These are phyloP conservation scores for Lichtheimia ramosa DNA, from an alignment of 371 early-diverging fungal genomes.

Conservation along the genomic window DNA sequence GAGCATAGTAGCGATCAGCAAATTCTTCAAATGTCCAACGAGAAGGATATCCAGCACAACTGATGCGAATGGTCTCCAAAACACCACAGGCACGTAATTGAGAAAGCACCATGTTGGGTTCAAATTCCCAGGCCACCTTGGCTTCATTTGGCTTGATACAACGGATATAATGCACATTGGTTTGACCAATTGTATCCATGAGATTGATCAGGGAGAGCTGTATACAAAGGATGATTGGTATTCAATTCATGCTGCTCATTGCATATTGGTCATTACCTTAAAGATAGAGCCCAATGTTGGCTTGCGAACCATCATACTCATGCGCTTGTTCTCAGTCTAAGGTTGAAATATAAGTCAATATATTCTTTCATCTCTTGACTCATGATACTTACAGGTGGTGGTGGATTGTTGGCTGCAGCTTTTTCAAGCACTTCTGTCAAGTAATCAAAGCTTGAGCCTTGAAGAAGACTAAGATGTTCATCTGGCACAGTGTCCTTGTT, in stretches of 20 bases:
- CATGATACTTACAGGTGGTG: constrained; percentile 26
- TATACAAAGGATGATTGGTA: not conserved
- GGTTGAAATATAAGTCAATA: not conserved
- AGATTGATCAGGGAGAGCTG: constrained; percentile 79
- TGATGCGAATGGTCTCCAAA: constrained; percentile 98
- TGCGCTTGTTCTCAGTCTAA: constrained; percentile 39
- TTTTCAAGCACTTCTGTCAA: constrained; percentile 71
- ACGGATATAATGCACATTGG: constrained; percentile 95
- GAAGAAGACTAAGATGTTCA: constrained; percentile 79
- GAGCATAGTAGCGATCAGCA: constrained; percentile 84
- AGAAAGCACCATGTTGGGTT: constrained; percentile 88
- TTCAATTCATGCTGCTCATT: too few species aligned
- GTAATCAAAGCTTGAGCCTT: constrained; percentile 70
- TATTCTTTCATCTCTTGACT: not conserved
- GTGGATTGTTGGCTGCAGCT: constrained; percentile 46
- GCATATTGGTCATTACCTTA: constrained; percentile 28
- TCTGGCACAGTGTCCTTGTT: constrained; percentile 98
- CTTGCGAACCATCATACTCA: constrained; percentile 64
- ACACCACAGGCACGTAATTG: constrained; percentile 99
- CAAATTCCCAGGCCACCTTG: constrained; percentile 87
- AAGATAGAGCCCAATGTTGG: constrained; percentile 87
- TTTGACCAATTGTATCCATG: constrained; percentile 91
- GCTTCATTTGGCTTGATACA: constrained; percentile 97
- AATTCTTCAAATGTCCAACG: constrained; percentile 93
- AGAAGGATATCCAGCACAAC: constrained; percentile 97